A percentile compares a stretch with the other conserved stretches of the same genome.
Conservation (phyloP, 306 rosid genomes). For the Astragalus glycyphyllos region DNA sequence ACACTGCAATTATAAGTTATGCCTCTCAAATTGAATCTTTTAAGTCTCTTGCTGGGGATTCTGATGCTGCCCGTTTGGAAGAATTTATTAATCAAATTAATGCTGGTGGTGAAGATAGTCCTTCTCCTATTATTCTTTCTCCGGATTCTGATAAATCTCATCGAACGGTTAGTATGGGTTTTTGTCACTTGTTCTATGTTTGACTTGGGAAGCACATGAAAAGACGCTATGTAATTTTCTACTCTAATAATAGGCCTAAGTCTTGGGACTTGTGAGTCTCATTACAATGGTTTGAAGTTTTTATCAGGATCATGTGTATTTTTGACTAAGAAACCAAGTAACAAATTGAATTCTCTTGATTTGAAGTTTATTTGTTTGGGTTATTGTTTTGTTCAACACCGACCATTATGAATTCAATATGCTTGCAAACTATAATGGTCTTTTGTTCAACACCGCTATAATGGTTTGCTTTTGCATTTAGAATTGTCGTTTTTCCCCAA, state of each 20-base stretch:
- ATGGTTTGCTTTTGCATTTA: no score
- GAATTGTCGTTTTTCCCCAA: neutral
- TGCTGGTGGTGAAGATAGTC: slow-evolving; percentile 56
- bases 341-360: slow-evolving; percentile 34
- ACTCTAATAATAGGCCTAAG: slow-evolving; percentile 7
- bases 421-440: no score
- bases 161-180: slow-evolving; percentile 72
- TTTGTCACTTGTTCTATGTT: slow-evolving; percentile 12
- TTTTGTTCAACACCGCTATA: no score
- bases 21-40: slow-evolving; percentile 72
- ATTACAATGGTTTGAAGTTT: slow-evolving; percentile 8
- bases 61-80: slow-evolving; percentile 66
- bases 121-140: slow-evolving; percentile 71
- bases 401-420: no score
- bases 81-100: slow-evolving; percentile 64
- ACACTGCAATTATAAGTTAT: slow-evolving; percentile 52
- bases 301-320: slow-evolving; percentile 6
- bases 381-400: neutral
- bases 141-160: slow-evolving; percentile 81
- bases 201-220: slow-evolving; percentile 15
- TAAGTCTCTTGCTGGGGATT: slow-evolving; percentile 71
- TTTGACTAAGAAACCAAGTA: slow-evolving; percentile 7
- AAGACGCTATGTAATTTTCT: neutral
- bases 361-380: slow-evolving; percentile 12
- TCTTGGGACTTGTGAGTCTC: slow-evolving; percentile 12